A percentile compares a stretch with the other conserved stretches of the same genome.
Evolutionary conservation across 1,284 basidiomycete species (phyloP).

Genomic region (Ustilago hordei): DNA sequence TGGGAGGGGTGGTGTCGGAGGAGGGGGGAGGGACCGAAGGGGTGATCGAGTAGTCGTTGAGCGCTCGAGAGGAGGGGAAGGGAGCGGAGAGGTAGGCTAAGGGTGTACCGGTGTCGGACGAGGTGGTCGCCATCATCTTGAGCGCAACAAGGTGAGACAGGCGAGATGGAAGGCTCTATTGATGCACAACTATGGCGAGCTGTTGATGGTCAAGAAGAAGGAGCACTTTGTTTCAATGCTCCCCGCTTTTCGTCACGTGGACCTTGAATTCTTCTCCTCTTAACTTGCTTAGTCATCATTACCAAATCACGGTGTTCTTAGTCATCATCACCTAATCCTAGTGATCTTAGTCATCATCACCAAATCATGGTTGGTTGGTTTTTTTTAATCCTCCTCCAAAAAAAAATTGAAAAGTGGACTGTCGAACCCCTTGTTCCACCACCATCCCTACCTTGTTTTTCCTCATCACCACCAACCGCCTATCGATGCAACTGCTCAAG

Average conservation of each 20-base stretch:
- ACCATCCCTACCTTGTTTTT: slow-evolving; percentile 4
- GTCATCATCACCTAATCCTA: too few relatives aligned
- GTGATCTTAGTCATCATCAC: too few relatives aligned
- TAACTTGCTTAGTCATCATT: background rate
- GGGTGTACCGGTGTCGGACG: background rate
- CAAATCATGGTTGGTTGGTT: too few relatives aligned
- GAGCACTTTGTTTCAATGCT: background rate
- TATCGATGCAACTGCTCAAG: background rate
- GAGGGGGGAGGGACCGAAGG: slow-evolving; percentile 36
- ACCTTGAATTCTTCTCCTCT: background rate
- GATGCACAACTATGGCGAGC: background rate
- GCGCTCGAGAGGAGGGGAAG: slow-evolving; percentile 45
- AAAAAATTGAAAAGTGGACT: background rate
- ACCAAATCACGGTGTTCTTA: background rate
- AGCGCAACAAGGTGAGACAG: background rate
- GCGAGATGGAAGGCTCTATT: background rate
- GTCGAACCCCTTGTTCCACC: slow-evolving; percentile 19
- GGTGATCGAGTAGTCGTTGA: slow-evolving; percentile 37
- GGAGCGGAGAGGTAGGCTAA: slow-evolving; percentile 47
- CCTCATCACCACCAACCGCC: slow-evolving; percentile 3
- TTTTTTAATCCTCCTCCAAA: background rate
- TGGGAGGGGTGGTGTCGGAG: slow-evolving; percentile 26
- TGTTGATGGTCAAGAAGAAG: slow-evolving; percentile 1
- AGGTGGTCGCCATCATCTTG: background rate
- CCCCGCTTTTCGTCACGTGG: background rate